Conservation (phyloP, 495 filamentous ascomycete genomes). For the Xylaria venustula region DNA sequence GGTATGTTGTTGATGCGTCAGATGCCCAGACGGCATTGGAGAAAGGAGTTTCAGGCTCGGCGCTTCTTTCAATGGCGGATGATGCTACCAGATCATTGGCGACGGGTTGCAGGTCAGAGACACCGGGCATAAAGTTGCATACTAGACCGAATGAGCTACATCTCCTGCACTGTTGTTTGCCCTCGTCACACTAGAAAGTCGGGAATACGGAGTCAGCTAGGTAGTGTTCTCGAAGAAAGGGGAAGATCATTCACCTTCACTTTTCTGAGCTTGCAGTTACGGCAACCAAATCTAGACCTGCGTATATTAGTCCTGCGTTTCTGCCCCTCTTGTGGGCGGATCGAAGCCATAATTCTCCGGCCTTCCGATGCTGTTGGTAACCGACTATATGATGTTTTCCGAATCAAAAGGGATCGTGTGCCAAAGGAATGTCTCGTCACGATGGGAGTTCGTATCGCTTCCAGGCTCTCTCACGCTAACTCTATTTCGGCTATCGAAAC, state of each 20-base stretch:
- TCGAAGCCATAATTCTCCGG: constrained; percentile 14
- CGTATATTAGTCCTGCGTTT: constrained; percentile 36
- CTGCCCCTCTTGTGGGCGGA: constrained; percentile 17
- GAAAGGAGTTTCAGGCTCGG: constrained; percentile 24
- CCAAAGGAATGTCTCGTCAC: too few relatives aligned
- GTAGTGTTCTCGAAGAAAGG: not conserved
- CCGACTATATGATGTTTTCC: too few relatives aligned
- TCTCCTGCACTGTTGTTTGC: constrained; percentile 43
- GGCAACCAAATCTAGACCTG: constrained; percentile 46
- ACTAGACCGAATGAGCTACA: constrained; percentile 42
- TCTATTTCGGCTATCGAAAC: not conserved
- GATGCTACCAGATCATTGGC: constrained; percentile 14
- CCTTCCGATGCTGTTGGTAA: too few relatives aligned
- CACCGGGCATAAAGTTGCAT: constrained; percentile 42
- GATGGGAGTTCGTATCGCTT: too few relatives aligned
- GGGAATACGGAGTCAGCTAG: not conserved
- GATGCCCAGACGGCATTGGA: constrained; percentile 28
- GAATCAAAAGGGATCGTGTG: too few relatives aligned
- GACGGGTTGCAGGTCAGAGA: constrained; percentile 40
- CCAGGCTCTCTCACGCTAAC: not conserved
- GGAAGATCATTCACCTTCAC: constrained; percentile 39
- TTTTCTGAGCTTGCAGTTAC: constrained; percentile 51
- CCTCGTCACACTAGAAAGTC: constrained; percentile 44
- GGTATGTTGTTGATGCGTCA: constrained; percentile 27
- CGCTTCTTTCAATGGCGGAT: not conserved